Conservation (phyloP, 2,329 filamentous ascomycete genomes). For the Paraconiothyrium sp. region DNA sequence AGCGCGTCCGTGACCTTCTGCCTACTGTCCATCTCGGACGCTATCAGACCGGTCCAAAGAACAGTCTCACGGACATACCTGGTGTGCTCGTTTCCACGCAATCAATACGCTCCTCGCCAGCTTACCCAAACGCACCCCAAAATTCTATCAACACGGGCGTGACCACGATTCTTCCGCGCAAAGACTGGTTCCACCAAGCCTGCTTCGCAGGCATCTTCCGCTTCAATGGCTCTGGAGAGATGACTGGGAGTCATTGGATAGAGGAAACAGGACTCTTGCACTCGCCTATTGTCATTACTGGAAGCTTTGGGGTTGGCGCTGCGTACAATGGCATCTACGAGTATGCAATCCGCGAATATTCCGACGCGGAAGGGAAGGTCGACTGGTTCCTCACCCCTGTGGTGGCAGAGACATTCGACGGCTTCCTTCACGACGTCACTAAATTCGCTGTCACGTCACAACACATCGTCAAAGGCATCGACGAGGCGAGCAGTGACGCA, state of each 20-base stretch:
- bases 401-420: slow-evolving; percentile 71
- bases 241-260: slow-evolving; percentile 70
- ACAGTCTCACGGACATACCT: slow-evolving; percentile 56
- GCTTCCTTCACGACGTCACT: slow-evolving; percentile 66
- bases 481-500: slow-evolving; percentile 58
- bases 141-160: slow-evolving; percentile 54
- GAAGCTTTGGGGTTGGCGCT: slow-evolving; percentile 66
- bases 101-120: slow-evolving; percentile 45
- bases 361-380: slow-evolving; percentile 53
- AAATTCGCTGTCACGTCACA: slow-evolving; percentile 64
- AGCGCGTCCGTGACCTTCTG: slow-evolving; percentile 51
- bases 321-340: slow-evolving; percentile 68
- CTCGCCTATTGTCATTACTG: slow-evolving; percentile 69
- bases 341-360: slow-evolving; percentile 60
- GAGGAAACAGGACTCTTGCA: slow-evolving; percentile 68
- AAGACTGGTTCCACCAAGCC: slow-evolving; percentile 53
- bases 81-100: slow-evolving; percentile 55
- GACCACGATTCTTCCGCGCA: slow-evolving; percentile 56
- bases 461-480: slow-evolving; percentile 65
- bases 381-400: slow-evolving; percentile 66
- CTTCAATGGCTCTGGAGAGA: slow-evolving; percentile 71
- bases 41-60: slow-evolving; percentile 51
- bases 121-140: slow-evolving; percentile 36
- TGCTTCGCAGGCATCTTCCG: slow-evolving; percentile 61
- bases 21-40: slow-evolving; percentile 49